Percentiles rank a stretch among this genome's conserved stretches.
phyloP scores from a whole-genome alignment of 441 rosid genomes.

The Eutrema salsugineum region DNA sequence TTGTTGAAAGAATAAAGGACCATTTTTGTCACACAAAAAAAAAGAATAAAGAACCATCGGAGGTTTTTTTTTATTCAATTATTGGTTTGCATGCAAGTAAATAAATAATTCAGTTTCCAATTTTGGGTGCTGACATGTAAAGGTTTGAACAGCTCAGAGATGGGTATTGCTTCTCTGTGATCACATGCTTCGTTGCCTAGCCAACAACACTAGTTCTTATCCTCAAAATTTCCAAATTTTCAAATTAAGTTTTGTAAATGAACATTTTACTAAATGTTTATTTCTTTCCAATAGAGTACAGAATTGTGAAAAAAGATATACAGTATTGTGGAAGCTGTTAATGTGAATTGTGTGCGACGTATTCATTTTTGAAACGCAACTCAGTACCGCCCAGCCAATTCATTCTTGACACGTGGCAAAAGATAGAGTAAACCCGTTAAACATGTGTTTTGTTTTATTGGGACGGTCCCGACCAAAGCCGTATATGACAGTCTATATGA shows the following conservation, averaged over 20 bases:
- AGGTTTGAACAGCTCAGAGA: background rate
- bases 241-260: no score
- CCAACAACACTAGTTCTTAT: background rate
- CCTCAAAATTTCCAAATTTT: background rate
- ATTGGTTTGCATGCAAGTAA: background rate
- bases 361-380: constrained; percentile 20
- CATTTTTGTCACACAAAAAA: no score
- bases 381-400: constrained; percentile 20
- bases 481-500: background rate
- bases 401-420: background rate
- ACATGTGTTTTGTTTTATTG: constrained; percentile 2
- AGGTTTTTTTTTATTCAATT: no score
- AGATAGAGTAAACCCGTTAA: background rate
- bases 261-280: background rate
- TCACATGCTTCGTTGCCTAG: constrained; percentile 14
- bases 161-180: constrained; percentile 2
- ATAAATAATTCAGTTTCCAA: background rate
- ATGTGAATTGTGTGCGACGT: background rate
- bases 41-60: no score
- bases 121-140: background rate
- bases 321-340: background rate
- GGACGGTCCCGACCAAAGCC: constrained; percentile 31
- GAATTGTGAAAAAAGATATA: constrained; percentile 1
- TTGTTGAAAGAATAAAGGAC: background rate
- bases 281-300: background rate